Base-by-base conservation (phyloP, 306 rosid species). In the Dryas alaskensis region DNA sequence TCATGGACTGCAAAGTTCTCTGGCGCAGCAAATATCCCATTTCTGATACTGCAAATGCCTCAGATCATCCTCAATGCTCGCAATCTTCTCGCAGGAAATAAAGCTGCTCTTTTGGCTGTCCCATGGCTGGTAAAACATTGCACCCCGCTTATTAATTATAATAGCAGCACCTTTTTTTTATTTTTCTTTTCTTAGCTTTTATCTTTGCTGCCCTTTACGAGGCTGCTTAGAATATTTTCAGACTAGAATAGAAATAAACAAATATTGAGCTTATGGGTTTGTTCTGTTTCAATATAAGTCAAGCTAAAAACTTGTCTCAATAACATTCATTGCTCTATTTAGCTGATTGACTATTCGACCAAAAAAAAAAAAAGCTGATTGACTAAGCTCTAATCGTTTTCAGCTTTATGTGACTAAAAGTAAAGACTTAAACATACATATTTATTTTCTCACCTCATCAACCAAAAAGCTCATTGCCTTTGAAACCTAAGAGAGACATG, bases 21-120 rank as follows among this genome's bases (percentile, higher is more conserved):
- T 6, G 97, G 80, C 57, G 98, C 95, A 44, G 79, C 98, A 39
- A 94, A 89, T 78, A 27, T 91, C 69, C 97, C 98, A 0, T 94
- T 91, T 75, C 80, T 93, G 67, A 76, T 93, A 22, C 85, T 93
- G 52, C 98, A 93, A 75, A 71, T 90, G 85, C 98, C 98, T 19
- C 98, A 92, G 73, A 92, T 92, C 78, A 70, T 88, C 53, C 98
- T 92, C 45, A 92, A 92, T 70, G 82, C 98, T 49, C 84, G 84
- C 19, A 92, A 92, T 77, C 98, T 92, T 42, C 4, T 86, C 51
- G 78, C 93, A 0, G 96, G 91, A 62, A 88, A 90, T 78, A 82
- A 81, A 45, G 73, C 81, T 25, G 98, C 98, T 8, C 94, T 92
- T 69, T 73, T 83, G 19, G 98, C 98, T 3, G 85, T 92, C 54